A percentile compares a stretch with the other conserved stretches of the same genome.
phyloP scores from a whole-genome alignment of 176 grass and related monocot species.

The Areca catechu region DNA sequence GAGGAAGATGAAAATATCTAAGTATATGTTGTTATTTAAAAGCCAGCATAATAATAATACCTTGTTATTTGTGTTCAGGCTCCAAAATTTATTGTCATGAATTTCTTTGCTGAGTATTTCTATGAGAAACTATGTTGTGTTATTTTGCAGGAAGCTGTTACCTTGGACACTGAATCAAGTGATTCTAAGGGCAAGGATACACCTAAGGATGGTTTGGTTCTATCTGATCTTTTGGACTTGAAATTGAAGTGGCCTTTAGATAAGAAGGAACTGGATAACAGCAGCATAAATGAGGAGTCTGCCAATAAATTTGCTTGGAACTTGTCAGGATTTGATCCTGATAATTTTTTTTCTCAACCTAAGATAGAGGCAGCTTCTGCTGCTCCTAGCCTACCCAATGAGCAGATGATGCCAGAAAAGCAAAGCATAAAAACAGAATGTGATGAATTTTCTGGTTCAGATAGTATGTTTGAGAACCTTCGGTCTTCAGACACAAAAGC shows the following conservation, averaged over 20 bases:
- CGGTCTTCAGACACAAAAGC: neutral
- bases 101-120: neutral
- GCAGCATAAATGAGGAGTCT: conserved; percentile 23
- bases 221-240: conserved; percentile 83
- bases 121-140: neutral
- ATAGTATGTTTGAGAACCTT: conserved; percentile 14
- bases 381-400: neutral
- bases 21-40: too few relatives aligned
- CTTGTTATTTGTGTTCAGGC: neutral
- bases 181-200: conserved; percentile 45
- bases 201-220: conserved; percentile 37
- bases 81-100: conserved; percentile 20
- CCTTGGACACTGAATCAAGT: conserved; percentile 44
- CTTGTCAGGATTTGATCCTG: conserved; percentile 47
- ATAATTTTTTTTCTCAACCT: conserved; percentile 47
- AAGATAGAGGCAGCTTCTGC: conserved; percentile 30
- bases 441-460: conserved; percentile 4
- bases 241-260: conserved; percentile 46
- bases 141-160: conserved; percentile 62
- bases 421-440: conserved; percentile 2
- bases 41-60: too few relatives aligned
- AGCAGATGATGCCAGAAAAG: neutral
- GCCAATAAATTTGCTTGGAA: conserved; percentile 24
- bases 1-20: too few relatives aligned
- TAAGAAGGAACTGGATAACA: conserved; percentile 20